Evolutionary conservation across 2,329 filamentous ascomycete genomes (phyloP).

Genomic region (Elsinoe australis): DNA sequence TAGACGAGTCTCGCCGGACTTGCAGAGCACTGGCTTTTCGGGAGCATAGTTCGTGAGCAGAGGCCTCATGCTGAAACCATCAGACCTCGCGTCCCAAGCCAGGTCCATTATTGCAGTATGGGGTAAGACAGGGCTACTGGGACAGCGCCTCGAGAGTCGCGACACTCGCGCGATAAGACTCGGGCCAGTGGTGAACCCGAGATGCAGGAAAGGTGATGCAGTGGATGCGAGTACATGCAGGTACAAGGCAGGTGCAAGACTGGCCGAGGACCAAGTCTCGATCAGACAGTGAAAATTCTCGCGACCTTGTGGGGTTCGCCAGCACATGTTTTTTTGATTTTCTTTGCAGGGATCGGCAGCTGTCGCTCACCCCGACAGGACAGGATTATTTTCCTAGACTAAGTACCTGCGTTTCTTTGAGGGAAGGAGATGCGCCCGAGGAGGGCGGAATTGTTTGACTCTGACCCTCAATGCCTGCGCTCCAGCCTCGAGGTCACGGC

Average conservation of each 20-base stretch:
- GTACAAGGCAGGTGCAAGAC: conserved; percentile 12
- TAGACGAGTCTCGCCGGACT: conserved; percentile 1
- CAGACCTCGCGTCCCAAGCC: background rate
- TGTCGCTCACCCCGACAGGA: background rate
- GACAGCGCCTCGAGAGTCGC: background rate
- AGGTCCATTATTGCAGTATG: background rate
- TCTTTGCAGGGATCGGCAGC: conserved; percentile 10
- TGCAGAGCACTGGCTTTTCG: conserved; percentile 1
- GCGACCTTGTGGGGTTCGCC: conserved; percentile 1
- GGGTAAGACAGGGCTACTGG: conserved; percentile 2
- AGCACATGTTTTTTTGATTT: no score
- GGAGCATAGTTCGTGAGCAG: no score
- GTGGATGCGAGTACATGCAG: conserved; percentile 14
- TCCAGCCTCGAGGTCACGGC: no score
- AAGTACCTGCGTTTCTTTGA: background rate
- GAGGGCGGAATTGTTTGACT: background rate
- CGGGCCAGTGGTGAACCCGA: background rate
- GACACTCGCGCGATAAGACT: background rate
- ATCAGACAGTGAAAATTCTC: conserved; percentile 14
- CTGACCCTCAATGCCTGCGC: no score
- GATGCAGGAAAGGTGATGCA: background rate
- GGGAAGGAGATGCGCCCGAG: background rate
- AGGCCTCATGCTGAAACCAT: conserved; percentile 10
- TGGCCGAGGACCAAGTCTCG: conserved; percentile 1
- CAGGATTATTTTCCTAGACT: background rate